These are phyloP conservation scores for Cinnamomum chago DNA, from an alignment of 164 flowering plant species.

Conservation along the genomic window DNA sequence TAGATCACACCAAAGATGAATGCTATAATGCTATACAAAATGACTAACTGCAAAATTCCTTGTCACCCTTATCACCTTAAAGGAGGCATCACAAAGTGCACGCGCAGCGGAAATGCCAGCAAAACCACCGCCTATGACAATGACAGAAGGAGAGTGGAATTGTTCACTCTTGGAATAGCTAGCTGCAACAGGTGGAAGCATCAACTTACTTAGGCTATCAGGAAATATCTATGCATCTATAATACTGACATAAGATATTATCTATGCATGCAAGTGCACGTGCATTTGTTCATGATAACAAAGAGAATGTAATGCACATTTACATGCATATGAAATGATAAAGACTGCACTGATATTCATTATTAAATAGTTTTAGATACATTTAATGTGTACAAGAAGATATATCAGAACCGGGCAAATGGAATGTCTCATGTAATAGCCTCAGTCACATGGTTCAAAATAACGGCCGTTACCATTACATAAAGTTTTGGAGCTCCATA, in stretches of 20 bases:
- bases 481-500: no score
- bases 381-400: no score
- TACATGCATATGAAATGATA: no score
- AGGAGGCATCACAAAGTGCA: constrained; percentile 82
- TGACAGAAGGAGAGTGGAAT: constrained; percentile 59
- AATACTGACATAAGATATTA: background rate
- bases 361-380: no score
- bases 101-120: constrained; percentile 91
- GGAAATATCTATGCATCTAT: background rate
- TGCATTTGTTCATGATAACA: no score
- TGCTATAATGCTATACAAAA: background rate
- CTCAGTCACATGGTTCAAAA: no score
- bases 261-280: no score
- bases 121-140: constrained; percentile 83
- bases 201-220: background rate
- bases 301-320: no score
- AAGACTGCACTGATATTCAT: no score
- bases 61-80: constrained; percentile 60
- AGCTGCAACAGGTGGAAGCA: constrained; percentile 29
- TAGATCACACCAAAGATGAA: background rate
- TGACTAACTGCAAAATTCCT: background rate
- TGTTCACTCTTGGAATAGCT: constrained; percentile 37
- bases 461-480: no score
- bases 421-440: no score
- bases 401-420: no score